Percentiles rank a stretch among this genome's conserved stretches.
Conservation (phyloP, 176 grass and related monocot genomes). For the Dendrocalamus sinicus region DNA sequence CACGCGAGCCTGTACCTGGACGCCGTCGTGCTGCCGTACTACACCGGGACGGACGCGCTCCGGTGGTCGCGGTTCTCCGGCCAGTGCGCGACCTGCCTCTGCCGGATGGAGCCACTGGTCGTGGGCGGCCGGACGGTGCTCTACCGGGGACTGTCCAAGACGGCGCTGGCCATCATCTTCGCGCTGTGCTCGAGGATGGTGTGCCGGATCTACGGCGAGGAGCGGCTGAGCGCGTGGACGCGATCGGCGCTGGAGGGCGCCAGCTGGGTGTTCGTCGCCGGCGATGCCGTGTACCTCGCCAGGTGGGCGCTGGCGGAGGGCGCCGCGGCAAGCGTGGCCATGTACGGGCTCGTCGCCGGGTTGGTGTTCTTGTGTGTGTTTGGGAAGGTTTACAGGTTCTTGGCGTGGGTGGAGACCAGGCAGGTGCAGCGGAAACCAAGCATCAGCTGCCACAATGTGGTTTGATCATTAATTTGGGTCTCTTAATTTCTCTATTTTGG, state of each 20-base stretch:
- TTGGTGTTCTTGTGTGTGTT: slow-evolving; percentile 72
- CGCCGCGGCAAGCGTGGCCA: slow-evolving; percentile 34
- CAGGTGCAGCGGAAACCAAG: slow-evolving; percentile 64
- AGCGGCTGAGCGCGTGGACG: slow-evolving; percentile 62
- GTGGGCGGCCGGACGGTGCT: slow-evolving; percentile 60
- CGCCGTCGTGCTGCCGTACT: slow-evolving; percentile 85
- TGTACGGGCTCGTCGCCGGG: slow-evolving; percentile 59
- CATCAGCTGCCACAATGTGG: slow-evolving; percentile 49
- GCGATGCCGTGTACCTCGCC: slow-evolving; percentile 70
- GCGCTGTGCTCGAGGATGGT: slow-evolving; percentile 86
- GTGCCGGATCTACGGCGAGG: slow-evolving; percentile 88
- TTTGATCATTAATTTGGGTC: not conserved
- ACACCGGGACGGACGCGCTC: slow-evolving; percentile 87
- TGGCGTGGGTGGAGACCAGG: slow-evolving; percentile 73
- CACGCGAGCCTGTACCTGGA: slow-evolving; percentile 88
- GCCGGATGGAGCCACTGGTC: slow-evolving; percentile 70
- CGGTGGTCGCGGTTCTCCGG: slow-evolving; percentile 76
- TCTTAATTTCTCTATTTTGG: not conserved
- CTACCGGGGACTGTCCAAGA: slow-evolving; percentile 83
- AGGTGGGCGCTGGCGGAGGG: slow-evolving; percentile 50
- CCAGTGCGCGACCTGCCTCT: slow-evolving; percentile 83
- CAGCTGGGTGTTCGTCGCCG: slow-evolving; percentile 73
- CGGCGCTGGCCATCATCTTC: slow-evolving; percentile 79
- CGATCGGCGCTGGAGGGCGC: slow-evolving; percentile 63
- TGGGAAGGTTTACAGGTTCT: slow-evolving; percentile 82